These are phyloP conservation scores for Dalechampia spathulata DNA, from an alignment of 441 rosid genomes.

Conservation along the genomic window DNA sequence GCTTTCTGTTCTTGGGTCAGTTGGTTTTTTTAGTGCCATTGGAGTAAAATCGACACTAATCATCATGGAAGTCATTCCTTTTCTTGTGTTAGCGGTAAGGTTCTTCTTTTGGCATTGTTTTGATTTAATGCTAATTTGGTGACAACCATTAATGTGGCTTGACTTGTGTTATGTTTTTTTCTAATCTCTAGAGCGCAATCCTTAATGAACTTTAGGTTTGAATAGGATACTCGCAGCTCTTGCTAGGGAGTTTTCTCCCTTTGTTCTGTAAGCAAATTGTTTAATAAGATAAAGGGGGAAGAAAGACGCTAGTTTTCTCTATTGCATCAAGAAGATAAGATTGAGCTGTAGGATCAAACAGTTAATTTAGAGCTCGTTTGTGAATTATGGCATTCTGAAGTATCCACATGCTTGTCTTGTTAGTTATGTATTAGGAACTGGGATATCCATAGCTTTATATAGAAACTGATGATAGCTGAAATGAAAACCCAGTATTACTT, in stretches of 20 bases:
- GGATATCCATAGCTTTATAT: not conserved
- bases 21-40: constrained; percentile 90
- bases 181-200: not conserved
- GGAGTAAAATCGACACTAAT: constrained; percentile 96
- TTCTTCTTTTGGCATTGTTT: constrained; percentile 13
- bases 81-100: constrained; percentile 98
- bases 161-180: not conserved
- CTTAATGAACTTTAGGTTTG: not conserved
- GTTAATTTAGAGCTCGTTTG: too few species aligned
- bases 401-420: not conserved
- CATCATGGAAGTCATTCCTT: constrained; percentile 99
- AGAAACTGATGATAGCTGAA: too few species aligned
- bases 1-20: constrained; percentile 95
- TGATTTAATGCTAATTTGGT: constrained; percentile 8
- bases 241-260: not conserved
- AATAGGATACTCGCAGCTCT: not conserved
- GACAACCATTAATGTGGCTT: not conserved
- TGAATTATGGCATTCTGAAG: not conserved
- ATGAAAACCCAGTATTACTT: too few species aligned
- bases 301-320: not conserved
- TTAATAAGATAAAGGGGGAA: not conserved
- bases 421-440: not conserved
- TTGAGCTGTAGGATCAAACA: too few species aligned
- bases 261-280: not conserved
- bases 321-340: too few species aligned